These are phyloP conservation scores for Xylariaceae sp. DNA, from an alignment of 2,329 filamentous ascomycete genomes.

Conservation along the genomic window DNA sequence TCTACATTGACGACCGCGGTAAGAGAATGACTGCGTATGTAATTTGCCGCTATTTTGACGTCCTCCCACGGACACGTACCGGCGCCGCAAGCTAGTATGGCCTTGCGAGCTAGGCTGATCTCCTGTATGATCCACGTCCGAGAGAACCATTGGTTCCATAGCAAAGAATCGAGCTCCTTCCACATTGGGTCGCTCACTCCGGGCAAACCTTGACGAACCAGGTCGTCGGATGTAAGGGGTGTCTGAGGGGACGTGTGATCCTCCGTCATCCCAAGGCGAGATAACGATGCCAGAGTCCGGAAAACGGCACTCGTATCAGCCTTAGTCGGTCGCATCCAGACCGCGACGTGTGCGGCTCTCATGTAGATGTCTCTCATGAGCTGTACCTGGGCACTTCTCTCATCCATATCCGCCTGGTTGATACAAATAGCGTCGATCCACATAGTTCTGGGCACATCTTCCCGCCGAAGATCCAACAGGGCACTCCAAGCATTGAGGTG, in stretches of 20 bases:
- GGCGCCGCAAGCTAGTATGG: not conserved
- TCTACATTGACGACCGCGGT: not conserved
- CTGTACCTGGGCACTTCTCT: not conserved
- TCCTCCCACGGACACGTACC: not conserved
- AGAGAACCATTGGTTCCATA: not conserved
- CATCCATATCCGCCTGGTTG: not conserved
- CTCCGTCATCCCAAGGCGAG: not conserved
- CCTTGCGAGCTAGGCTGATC: not conserved
- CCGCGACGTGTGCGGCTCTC: not conserved
- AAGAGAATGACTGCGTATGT: not conserved
- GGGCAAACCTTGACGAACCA: not conserved
- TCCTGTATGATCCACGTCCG: not conserved
- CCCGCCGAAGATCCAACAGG: not conserved
- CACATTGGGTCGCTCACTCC: not conserved
- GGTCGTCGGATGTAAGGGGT: not conserved
- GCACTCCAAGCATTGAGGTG: not conserved
- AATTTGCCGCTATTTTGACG: not conserved
- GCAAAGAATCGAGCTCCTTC: not conserved
- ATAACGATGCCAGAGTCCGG: not conserved
- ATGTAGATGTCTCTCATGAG: not conserved
- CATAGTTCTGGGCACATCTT: not conserved
- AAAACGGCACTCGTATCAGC: not conserved
- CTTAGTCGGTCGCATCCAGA: not conserved
- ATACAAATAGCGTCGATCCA: not conserved
- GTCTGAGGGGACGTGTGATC: not conserved